Percentiles rank a stretch among this genome's conserved stretches.
Conservation (phyloP, 257 asterid species). For the Solanum bulbocastanum region DNA sequence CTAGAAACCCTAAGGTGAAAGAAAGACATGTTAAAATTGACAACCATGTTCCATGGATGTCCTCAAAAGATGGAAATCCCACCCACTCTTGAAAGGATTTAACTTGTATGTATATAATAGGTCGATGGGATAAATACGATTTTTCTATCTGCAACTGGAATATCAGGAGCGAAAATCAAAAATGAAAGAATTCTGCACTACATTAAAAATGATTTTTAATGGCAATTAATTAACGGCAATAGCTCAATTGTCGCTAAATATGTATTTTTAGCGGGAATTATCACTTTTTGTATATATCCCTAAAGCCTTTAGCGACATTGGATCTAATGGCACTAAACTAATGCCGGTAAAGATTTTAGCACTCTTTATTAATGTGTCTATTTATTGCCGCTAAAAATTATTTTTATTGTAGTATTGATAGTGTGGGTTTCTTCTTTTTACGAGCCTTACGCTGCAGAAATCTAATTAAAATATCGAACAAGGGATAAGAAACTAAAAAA, state of each 20-base stretch:
- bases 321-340: too few relatives aligned
- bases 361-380: too few relatives aligned
- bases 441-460: background rate
- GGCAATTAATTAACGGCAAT: too few relatives aligned
- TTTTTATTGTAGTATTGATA: background rate
- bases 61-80: conserved; percentile 6
- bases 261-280: too few relatives aligned
- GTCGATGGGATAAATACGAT: background rate
- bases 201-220: too few relatives aligned
- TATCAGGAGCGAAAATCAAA: background rate
- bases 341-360: too few relatives aligned
- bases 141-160: accelerated
- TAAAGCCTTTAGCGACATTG: too few relatives aligned
- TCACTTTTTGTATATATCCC: too few relatives aligned
- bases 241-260: too few relatives aligned
- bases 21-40: background rate
- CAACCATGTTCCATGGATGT: conserved; percentile 14
- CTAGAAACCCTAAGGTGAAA: background rate
- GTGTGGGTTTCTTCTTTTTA: background rate
- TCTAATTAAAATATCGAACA: background rate
- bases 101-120: background rate
- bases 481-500: background rate
- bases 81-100: background rate
- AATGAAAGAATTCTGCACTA: background rate
- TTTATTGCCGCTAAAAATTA: too few relatives aligned